Conservation (phyloP, 2,329 filamentous ascomycete species). For the Fusarium bactridioides region DNA sequence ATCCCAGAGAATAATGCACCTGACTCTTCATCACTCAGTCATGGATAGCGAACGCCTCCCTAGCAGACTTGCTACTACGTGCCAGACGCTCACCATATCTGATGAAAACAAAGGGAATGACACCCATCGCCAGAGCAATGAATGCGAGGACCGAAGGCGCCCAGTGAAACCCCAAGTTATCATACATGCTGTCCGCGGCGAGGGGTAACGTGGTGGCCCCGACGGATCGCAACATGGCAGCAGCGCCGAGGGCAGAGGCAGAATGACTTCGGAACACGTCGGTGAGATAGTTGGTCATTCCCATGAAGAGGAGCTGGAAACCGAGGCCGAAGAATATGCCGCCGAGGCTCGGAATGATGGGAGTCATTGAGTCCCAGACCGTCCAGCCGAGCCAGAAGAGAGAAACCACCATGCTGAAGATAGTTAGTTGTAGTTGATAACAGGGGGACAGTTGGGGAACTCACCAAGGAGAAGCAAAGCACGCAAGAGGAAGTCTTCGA, state of each 20-base stretch:
- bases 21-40: not conserved
- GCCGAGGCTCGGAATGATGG: slow-evolving; percentile 50
- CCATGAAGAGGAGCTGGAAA: slow-evolving; percentile 47
- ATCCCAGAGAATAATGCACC: not conserved
- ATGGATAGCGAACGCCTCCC: slow-evolving; percentile 34
- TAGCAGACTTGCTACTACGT: slow-evolving; percentile 40
- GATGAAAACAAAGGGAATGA: slow-evolving; percentile 46
- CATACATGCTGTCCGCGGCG: slow-evolving; percentile 45
- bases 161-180: slow-evolving; percentile 46
- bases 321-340: slow-evolving; percentile 54
- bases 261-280: slow-evolving; percentile 46
- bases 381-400: slow-evolving; percentile 70
- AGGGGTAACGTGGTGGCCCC: slow-evolving; percentile 47
- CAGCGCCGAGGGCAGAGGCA: slow-evolving; percentile 47
- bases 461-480: slow-evolving; percentile 68
- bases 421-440: not conserved
- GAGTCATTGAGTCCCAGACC: slow-evolving; percentile 48
- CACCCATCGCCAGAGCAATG: slow-evolving; percentile 42
- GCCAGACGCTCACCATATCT: slow-evolving; percentile 43
- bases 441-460: slow-evolving; percentile 46
- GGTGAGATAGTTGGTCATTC: slow-evolving; percentile 48
- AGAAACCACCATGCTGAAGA: slow-evolving; percentile 59
- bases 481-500: slow-evolving; percentile 53
- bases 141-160: slow-evolving; percentile 48
- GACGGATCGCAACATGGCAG: slow-evolving; percentile 46